These are phyloP conservation scores for Fraxinus nigra DNA, from an alignment of 305 asterid genomes.

Conservation along the genomic window DNA sequence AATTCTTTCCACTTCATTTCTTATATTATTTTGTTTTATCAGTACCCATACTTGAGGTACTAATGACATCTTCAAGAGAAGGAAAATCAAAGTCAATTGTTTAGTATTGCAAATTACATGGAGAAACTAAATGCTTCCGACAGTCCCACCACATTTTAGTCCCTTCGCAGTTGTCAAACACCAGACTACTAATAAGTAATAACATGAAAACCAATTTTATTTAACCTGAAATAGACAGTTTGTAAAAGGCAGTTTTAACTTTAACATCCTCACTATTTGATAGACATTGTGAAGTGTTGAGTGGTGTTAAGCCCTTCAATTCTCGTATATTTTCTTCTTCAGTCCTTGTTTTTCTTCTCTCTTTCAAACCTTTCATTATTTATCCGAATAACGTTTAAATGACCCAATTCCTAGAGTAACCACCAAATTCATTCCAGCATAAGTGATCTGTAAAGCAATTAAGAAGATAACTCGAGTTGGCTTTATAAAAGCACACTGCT, in stretches of 20 bases:
- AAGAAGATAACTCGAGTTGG: neutral
- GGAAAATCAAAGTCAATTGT: neutral
- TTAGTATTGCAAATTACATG: neutral
- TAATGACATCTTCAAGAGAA: neutral
- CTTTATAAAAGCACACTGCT: neutral
- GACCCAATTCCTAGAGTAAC: neutral
- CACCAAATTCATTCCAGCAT: neutral
- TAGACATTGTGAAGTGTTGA: neutral
- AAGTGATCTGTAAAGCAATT: neutral
- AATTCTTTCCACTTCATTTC: neutral
- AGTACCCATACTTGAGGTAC: neutral
- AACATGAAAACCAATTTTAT: neutral
- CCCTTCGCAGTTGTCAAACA: neutral
- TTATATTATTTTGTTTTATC: neutral
- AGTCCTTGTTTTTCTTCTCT: neutral
- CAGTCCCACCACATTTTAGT: neutral
- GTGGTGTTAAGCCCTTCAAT: neutral
- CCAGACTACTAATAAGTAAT: neutral
- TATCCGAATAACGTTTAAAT: neutral
- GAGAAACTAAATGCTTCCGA: neutral
- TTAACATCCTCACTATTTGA: neutral
- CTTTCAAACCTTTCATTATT: neutral
- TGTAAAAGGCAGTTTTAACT: neutral
- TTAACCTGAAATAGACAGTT: neutral
- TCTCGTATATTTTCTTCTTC: neutral